Base-by-base conservation (phyloP, 2,329 filamentous ascomycete genomes). In the Cladophialophora yegresii region DNA sequence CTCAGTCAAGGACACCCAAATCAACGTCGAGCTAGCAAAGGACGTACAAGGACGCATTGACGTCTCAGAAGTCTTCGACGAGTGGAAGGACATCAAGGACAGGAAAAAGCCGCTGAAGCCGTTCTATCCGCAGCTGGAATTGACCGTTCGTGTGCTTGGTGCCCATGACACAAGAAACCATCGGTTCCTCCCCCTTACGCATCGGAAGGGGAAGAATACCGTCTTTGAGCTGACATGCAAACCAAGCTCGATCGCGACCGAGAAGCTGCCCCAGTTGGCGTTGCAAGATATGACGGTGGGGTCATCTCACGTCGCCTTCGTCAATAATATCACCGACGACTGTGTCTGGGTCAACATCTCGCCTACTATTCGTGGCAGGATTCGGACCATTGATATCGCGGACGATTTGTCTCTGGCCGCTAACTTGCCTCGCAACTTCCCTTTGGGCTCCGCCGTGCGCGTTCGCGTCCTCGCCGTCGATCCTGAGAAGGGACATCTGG, bases 41-140 rank as follows among this genome's bases (percentile, higher is more conserved):
- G 92, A 92, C 69, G 83, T 96, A 8, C 91, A 96, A 74, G 95
- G 93, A n/a, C 91, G 95, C 20, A 88, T 99, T 65, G 93, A 97
- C 73, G 86, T 95, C 5, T 96, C 95, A 0, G 92, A 98, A 75
- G 79, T 93, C 12, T 99, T 96, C 75, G 90, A 97, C 75, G 83
- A 82, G 10, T 97, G 90, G 89, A 89, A 96, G 54, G 88, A 93
- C 50, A 95, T 99, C 72, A 83, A 86, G 62, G 87, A 97, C 73
- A 85, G 88, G 63, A 96, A 93, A 77, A 82, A 87, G 30, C 93
- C 95, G 1, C 81, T 98, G n/a, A 81, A 82, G 62, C 84, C 85
- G 67, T 96, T 96, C 78, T 84, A 86, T 67, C 81, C 83, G 57
- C 89, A 90, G 70, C 86, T 93, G 63, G 79, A 87, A 53, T 78